Base-by-base conservation (phyloP, 2,329 filamentous ascomycete genomes). In the Phyllosticta paracitricarpa region DNA sequence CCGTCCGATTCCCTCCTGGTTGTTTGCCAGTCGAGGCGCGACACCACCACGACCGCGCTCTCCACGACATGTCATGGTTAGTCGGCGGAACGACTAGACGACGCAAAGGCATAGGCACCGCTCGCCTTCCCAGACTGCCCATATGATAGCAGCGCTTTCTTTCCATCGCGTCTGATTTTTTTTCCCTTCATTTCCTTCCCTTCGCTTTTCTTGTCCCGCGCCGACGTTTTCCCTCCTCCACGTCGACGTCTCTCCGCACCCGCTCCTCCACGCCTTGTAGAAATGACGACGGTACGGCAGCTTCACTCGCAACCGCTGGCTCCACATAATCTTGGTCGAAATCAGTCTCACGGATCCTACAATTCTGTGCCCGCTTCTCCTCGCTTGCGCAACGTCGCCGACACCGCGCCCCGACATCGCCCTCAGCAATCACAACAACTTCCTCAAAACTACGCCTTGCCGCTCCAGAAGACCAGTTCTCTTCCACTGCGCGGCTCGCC, bases 51-150 rank as follows among this genome's bases (percentile, higher is more conserved):
- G 55, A 54, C 25, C 51, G 33, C 53, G 55, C 56, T 25, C 54
- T 61, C 58, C 68, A 66, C 70, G 73, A 73, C 65, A 75, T 75
- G 73, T 71, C 69, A 71, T 70, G 69, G 65, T 69, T 65, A 69
- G 68, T 66, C 70, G 68, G 68, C 68, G 65, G 67, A 65, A 69
- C 70, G 65, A 69, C 69, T 72, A 69, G 68, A 74, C 68, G 71
- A 69, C 72, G 73, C 72, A 72, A 73, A 75, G 73, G 72, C 72
- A 74, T 75, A 72, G 73, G 73, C 71, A 75, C 71, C 66, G 70
- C 68, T 70, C 66, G 68, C 73, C 71, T 69, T 68, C 70, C 73
- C 70, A 72, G 69, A 66, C 67, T 66, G 71, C 69, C 67, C 56
- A 58, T 59, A 62, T 65, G 60, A 61, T 57, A 58, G 51, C 51